These are phyloP conservation scores for Vanrija sp. DNA, from an alignment of 1,284 basidiomycete species.

Conservation along the genomic window DNA sequence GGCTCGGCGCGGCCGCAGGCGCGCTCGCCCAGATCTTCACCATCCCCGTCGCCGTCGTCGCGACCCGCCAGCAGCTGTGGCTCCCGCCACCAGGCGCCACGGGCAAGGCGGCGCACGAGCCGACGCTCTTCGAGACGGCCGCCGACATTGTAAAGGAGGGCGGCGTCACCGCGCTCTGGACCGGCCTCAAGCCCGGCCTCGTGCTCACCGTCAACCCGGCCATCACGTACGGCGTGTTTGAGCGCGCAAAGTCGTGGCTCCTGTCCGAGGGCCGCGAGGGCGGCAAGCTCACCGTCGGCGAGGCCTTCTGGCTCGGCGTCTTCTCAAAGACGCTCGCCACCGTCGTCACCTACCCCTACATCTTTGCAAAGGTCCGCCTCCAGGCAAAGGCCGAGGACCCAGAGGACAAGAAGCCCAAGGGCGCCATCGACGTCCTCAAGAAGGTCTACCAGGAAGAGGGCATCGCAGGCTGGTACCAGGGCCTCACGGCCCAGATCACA, in stretches of 20 bases:
- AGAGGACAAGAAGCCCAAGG: slow-evolving; percentile 9
- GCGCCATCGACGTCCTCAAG: slow-evolving; percentile 56
- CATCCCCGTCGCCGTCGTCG: slow-evolving; percentile 95
- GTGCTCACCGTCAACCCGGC: slow-evolving; percentile 96
- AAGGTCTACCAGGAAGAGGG: slow-evolving; percentile 73
- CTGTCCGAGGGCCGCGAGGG: slow-evolving; percentile 45
- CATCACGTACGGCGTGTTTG: slow-evolving; percentile 96
- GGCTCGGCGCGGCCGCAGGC: slow-evolving; percentile 86
- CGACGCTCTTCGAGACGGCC: slow-evolving; percentile 60
- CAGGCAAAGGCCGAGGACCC: slow-evolving; percentile 60
- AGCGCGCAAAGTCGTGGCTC: slow-evolving; percentile 67
- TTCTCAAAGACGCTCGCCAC: slow-evolving; percentile 94
- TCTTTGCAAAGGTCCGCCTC: slow-evolving; percentile 76
- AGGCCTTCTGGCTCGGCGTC: slow-evolving; percentile 85
- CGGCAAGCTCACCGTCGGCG: slow-evolving; percentile 56
- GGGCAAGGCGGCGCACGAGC: slow-evolving; percentile 25
- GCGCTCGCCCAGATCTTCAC: slow-evolving; percentile 97
- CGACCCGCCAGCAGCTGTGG: slow-evolving; percentile 92
- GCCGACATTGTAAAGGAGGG: slow-evolving; percentile 88
- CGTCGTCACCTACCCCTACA: slow-evolving; percentile 61
- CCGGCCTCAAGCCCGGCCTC: slow-evolving; percentile 85
- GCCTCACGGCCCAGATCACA: slow-evolving; percentile 60
- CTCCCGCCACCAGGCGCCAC: slow-evolving; percentile 14
- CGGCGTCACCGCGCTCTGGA: slow-evolving; percentile 87
- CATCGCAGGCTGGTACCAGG: slow-evolving; percentile 92